These are phyloP conservation scores for Thielaviopsis ethacetica DNA, from an alignment of 2,329 filamentous ascomycete species.

Conservation along the genomic window DNA sequence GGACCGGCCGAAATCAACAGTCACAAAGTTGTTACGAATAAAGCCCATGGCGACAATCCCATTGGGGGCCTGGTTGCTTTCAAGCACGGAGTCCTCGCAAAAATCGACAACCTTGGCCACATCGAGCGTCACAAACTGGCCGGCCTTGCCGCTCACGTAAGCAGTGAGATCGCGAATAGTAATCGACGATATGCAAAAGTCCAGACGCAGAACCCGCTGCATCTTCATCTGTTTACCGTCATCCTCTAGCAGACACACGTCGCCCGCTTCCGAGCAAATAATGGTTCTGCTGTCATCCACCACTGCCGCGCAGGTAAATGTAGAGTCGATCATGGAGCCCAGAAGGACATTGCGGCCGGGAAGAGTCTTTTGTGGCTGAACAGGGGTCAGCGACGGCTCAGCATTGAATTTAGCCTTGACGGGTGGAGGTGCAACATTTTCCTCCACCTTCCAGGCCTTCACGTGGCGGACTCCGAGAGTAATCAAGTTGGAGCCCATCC, in stretches of 20 bases:
- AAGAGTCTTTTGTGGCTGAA: conserved; percentile 41
- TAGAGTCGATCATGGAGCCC: conserved; percentile 64
- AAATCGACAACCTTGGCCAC: conserved; percentile 32
- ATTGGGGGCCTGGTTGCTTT: conserved; percentile 21
- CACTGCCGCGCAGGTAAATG: conserved; percentile 61
- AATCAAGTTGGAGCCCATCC: conserved; percentile 71
- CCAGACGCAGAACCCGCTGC: conserved; percentile 45
- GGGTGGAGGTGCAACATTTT: conserved; percentile 41
- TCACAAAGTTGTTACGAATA: conserved; percentile 49
- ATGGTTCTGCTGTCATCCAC: conserved; percentile 62
- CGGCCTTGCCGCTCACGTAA: conserved; percentile 54
- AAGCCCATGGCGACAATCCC: conserved; percentile 54
- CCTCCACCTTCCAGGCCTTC: conserved; percentile 82
- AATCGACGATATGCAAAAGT: conserved; percentile 53
- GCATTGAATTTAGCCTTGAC: conserved; percentile 39
- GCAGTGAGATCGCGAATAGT: conserved; percentile 41
- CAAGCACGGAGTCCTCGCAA: conserved; percentile 23
- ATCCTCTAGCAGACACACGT: conserved; percentile 79
- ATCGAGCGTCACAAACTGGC: conserved; percentile 37
- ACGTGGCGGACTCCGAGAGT: conserved; percentile 83
- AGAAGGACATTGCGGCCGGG: conserved; percentile 78
- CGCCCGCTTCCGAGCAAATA: conserved; percentile 72
- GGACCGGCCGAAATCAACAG: conserved; percentile 57
- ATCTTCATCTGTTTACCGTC: conserved; percentile 55
- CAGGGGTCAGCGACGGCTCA: conserved; percentile 17